Base-by-base conservation (phyloP, 2,329 filamentous ascomycete genomes). In the Colletotrichum sp. region DNA sequence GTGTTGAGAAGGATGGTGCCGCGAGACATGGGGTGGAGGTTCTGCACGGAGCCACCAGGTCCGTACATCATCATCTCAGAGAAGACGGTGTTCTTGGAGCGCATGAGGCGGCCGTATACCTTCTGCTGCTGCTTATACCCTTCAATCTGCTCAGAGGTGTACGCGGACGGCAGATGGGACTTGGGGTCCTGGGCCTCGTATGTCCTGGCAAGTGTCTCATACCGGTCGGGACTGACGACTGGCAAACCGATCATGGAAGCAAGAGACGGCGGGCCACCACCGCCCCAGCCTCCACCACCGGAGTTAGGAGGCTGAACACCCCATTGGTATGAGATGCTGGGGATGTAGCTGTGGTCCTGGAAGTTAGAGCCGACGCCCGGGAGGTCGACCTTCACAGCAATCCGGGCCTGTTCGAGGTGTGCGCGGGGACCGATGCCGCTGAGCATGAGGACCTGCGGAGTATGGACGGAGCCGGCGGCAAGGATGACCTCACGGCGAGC, bases 301-400 rank as follows among this genome's bases (percentile, higher is more conserved):
- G 58, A 39, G 36, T 74, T 76, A 22, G 65, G 70, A 18, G 61
- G 74, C 15, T 48, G 70, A 2, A 52, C 43, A 18, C 70, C 75
- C 70, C 77, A 79, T 25, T 72, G 75, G 60, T 78, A 80, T 1
- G 72, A 76, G 56, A 79, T 77, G 60, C 71, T 74, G 34, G 71
- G 70, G 60, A 80, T 74, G 79, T 81, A 80, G 36, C 78, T 77
- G 75, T 86, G 85, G 70, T 87, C 85, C 75, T 85, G 84, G 43
- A 85, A 81, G 76, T 86, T 86, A 28, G 84, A 80, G 7, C 88
- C 88, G 6, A 89, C 89, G 4, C 83, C 85, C 1, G 88, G 85
- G 3, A 87, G 79, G 71, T 89, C 83, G 32, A 85, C 81, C 3
- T 86, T 76, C 0, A 86, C 78, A 0, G 80, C 75, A 39, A 89